Percentiles rank a stretch among this genome's conserved stretches.
Conservation (phyloP, 2,329 filamentous ascomycete genomes). For the Pezicula radicicola region DNA sequence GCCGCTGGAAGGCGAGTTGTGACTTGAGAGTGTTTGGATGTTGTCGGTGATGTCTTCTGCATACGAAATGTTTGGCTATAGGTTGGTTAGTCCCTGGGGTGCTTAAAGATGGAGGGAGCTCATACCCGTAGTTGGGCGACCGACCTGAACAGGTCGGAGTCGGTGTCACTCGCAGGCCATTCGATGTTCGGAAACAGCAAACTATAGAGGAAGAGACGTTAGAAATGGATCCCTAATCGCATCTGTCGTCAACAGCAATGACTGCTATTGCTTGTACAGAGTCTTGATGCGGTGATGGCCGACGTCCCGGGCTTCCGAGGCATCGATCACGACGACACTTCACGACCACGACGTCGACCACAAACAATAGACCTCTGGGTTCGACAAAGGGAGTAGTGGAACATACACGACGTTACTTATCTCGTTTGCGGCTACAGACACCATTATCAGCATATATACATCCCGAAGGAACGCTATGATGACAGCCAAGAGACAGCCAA, state of each 20-base stretch:
- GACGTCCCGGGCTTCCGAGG: neutral
- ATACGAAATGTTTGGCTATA: constrained; percentile 27
- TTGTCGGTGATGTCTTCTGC: constrained; percentile 44
- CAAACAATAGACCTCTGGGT: no score
- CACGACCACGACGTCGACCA: no score
- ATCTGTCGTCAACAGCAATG: neutral
- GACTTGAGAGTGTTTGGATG: constrained; percentile 74
- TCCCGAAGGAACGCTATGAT: neutral
- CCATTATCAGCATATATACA: neutral
- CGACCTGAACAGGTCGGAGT: constrained; percentile 10
- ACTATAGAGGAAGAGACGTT: constrained; percentile 13
- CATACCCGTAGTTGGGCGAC: constrained; percentile 23
- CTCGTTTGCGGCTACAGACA: neutral
- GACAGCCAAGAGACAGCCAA: neutral
- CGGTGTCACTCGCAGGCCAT: constrained; percentile 18
- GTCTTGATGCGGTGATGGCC: neutral
- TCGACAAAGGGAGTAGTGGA: no score
- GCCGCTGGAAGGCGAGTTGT: constrained; percentile 55
- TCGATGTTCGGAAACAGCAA: constrained; percentile 26
- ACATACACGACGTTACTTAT: no score
- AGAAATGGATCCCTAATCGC: neutral
- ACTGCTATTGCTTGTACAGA: neutral
- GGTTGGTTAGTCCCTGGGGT: constrained; percentile 3
- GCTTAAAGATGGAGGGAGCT: neutral
- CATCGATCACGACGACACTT: no score